Evolutionary conservation across 1,139 yeast genomes (phyloP), one percentile per base, ranked within the genome.

Genomic region (Hemisphaericaspora lyxosophila): DNA sequence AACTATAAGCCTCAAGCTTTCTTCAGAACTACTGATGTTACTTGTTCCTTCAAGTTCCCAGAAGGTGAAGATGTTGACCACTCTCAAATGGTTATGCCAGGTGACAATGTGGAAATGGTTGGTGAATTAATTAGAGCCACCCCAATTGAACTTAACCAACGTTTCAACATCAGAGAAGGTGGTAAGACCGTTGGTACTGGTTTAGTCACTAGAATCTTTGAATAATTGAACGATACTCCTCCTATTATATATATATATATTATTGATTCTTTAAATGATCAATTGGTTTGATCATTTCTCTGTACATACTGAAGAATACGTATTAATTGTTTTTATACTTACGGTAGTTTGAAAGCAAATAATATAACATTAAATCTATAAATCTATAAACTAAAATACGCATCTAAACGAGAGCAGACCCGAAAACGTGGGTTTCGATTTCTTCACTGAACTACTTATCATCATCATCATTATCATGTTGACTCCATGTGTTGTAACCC

Each of bases 141-240:
- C 54, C 96, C 97, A 50, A 64, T 94, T 53, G 98, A 92, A 76
- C 83, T 85, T 57, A 95, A 95, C 68, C 96, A 89, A 76, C 87
- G 97, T 73, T 92, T 92, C 85, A 92, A 92, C 82, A 80, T 92
- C 66, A 94, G 99, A 82, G 99, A 92, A 77, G 97, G 98, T 74
- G 97, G 97, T 65, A 87, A 84, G 75, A 92, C 98, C 50, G 97
- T 92, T 54, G 98, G 97, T 69, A 92, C 98, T 55, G 98, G 98
- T 75, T 75, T 92, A 74, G 81, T 92, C 56, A 92, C 98, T 59
- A 85, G 96, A 74, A 85, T 92, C 67, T 69, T 88, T 55, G 96
- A 86, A 70, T 82, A 75, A 53, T 32, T 36, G 31, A 12, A 29
- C 12, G 11, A n/a, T 13, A 11, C 7, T 15, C 8, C 23, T 15